These are phyloP conservation scores for Sungouiozyma ichnusensis DNA, from an alignment of 805 yeast genomes.

Conservation along the genomic window DNA sequence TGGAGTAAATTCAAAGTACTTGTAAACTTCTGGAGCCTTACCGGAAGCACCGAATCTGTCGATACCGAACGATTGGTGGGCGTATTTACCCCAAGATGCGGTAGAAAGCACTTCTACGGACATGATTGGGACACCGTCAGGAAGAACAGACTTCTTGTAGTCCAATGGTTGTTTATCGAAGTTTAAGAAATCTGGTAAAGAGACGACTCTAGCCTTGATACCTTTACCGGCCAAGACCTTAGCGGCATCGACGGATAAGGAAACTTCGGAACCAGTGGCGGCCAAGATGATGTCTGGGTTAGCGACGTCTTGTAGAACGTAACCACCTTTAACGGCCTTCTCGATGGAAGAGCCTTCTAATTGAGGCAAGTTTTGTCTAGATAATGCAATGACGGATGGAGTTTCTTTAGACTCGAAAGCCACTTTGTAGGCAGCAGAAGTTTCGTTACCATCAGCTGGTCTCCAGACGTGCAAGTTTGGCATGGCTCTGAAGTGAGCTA, in stretches of 20 bases:
- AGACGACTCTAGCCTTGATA: conserved; percentile 70
- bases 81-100: conserved; percentile 86
- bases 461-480: conserved; percentile 84
- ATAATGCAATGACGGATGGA: conserved; percentile 65
- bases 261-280: conserved; percentile 90
- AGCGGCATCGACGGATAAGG: conserved; percentile 71
- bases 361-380: conserved; percentile 88
- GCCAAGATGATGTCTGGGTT: conserved; percentile 66
- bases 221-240: conserved; percentile 45
- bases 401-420: conserved; percentile 53
- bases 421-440: conserved; percentile 68
- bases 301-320: conserved; percentile 51
- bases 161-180: conserved; percentile 76
- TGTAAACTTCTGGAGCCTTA: conserved; percentile 72
- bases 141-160: conserved; percentile 78
- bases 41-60: conserved; percentile 97
- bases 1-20: conserved; percentile 80
- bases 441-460: conserved; percentile 90
- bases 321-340: conserved; percentile 93
- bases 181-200: conserved; percentile 85
- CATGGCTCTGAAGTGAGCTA: conserved; percentile 76
- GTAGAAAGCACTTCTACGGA: conserved; percentile 91
- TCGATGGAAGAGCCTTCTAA: conserved; percentile 86
- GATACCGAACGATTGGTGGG: conserved; percentile 94
- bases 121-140: conserved; percentile 87